Evolutionary conservation across 2,329 filamentous ascomycete genomes (phyloP), one percentile per base, ranked within the genome.

Genomic region (Thelonectria rubi): DNA sequence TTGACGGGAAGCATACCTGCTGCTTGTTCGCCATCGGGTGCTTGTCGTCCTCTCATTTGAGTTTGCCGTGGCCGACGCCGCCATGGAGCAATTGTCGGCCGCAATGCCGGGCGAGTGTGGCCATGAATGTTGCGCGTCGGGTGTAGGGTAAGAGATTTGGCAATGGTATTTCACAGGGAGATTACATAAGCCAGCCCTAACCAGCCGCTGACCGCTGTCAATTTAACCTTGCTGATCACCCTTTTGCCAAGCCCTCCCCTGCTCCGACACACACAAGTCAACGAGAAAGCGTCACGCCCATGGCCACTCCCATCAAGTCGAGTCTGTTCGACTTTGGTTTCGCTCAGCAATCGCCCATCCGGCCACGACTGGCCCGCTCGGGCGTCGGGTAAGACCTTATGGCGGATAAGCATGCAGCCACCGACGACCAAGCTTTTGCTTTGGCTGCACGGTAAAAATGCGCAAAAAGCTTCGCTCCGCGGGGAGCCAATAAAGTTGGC

Each of bases 351-450:
- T 43, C 54, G 46, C n/a, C 26, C 2, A 43, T 47, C 54, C 24
- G 45, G 12, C 24, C 8, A 32, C 37, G 30, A 56, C 53, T 56
- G 53, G 53, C 21, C 45, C 34, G 54, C 54, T 21, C 54, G 54
- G 30, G 49, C 48, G 14, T 32, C 64, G 58, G 43, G 54, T 56
- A 58, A 58, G 55, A 58, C 51, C 65, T 63, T 60, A 65, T 60
- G 60, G 54, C 46, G 63, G 65, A 71, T 70, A 70, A 71, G 69
- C 69, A 70, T 69, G 65, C 69, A 69, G 69, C 69, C 69, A 66
- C 66, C 42, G 66, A 70, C 48, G 24, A 69, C 69, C 69, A 71
- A 71, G 69, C 69, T 72, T n/a, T 71, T 70, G 62, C 45, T 62
- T 62, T 60, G 67, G 65, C 69, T 71, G 69, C 69, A 71, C 61